Evolutionary conservation across 306 rosid genomes (phyloP), one percentile per base, ranked within the genome.

Genomic region (Sindora glabra): DNA sequence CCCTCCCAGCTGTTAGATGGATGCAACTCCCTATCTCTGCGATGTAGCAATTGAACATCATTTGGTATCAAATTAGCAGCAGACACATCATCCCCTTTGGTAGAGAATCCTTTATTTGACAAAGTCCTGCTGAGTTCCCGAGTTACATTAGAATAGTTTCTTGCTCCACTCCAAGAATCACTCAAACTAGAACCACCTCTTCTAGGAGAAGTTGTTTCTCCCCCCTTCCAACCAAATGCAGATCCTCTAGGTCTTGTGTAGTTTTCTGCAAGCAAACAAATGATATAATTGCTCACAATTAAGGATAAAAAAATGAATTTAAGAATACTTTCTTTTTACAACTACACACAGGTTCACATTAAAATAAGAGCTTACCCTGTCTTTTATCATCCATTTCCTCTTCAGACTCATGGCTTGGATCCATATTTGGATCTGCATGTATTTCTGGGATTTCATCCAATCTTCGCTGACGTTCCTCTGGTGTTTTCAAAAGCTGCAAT

Each of bases 401-500:
- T 64, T 94, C 99, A 5, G 99, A 94, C 72, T 83, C 95, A 55
- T 86, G 79, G 79, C 80, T 89, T 23, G 99, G 99, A 80, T 94
- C 95, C 99, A 94, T 94, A 23, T 89, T 84, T 24, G 99, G 97
- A 79, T 94, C 99, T 5, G 74, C 84, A 27, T 84, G 99, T 65
- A 94, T 89, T 75, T 82, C 90, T 34, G 95, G 83, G 63, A 87
- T 75, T 69, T 94, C 99, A 51, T 84, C 99, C 70, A 86, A 77
- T 65, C 99, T 94, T 14, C 99, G 96, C 62, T 84, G 97, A 42
- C 99, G 97, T 65, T 94, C 99, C 80, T 94, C 97, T 1, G 96
- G 99, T 16, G 97, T 82, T 81, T 84, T 94, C 56, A 94, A 60
- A 71, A 86, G 85, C 80, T 94, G 99, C 79, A 94, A 71, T 71